phyloP scores from a whole-genome alignment of 2,329 filamentous ascomycete genomes.

The Xylaria polymorpha region DNA sequence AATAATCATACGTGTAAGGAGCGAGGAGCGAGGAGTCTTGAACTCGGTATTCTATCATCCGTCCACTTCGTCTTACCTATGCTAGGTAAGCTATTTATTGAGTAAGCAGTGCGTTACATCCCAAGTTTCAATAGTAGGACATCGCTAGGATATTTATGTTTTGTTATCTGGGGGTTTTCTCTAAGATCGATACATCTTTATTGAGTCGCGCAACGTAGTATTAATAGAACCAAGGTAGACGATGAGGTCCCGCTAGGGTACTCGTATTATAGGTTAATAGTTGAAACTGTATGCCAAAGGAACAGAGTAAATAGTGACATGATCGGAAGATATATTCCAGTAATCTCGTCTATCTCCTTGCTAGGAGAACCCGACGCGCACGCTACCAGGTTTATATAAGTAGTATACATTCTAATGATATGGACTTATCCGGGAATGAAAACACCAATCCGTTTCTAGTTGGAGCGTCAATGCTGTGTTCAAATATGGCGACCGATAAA shows the following conservation, averaged over 20 bases:
- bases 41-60: no score
- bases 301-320: no score
- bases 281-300: no score
- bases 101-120: conserved; percentile 5
- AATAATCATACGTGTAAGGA: background rate
- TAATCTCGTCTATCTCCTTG: no score
- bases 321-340: no score
- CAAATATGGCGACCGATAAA: background rate
- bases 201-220: no score
- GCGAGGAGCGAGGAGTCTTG: background rate
- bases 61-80: background rate
- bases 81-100: no score
- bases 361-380: no score
- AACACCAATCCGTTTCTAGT: background rate
- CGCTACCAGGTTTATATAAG: no score
- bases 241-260: background rate
- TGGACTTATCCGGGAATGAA: background rate
- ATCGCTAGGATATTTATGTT: background rate
- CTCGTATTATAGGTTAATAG: background rate
- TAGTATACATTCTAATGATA: background rate
- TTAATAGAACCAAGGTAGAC: no score
- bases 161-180: no score
- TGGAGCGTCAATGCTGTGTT: background rate
- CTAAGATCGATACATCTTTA: no score
- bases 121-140: background rate